Evolutionary conservation across 192 early-diverging fungal genomes (phyloP).

Genomic region (Entrophospora sp.): DNA sequence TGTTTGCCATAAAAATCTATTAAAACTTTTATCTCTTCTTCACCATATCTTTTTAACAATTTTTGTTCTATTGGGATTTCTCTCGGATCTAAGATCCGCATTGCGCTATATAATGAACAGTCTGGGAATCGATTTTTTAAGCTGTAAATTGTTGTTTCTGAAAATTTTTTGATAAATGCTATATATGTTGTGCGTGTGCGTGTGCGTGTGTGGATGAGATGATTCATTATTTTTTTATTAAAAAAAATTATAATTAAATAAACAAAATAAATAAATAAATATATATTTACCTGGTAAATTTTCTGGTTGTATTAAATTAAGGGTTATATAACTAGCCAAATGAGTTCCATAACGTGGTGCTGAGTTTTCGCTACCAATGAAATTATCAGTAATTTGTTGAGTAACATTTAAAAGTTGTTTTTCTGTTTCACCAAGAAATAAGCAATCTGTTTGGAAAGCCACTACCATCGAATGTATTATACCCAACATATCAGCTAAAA

Average conservation of each 20-base stretch:
- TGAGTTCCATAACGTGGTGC: neutral
- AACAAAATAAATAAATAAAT: too few species aligned
- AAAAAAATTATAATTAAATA: too few species aligned
- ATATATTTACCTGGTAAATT: neutral
- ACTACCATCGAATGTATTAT: neutral
- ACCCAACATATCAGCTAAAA: neutral
- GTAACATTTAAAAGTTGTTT: neutral
- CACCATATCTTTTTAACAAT: neutral
- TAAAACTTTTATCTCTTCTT: too few species aligned
- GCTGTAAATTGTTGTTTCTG: constrained; percentile 1
- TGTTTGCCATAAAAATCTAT: too few species aligned
- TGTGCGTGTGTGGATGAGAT: too few species aligned
- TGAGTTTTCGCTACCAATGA: neutral
- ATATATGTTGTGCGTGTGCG: too few species aligned
- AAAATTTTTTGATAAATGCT: too few species aligned
- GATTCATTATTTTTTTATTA: too few species aligned
- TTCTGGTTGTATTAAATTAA: neutral
- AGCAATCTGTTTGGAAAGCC: neutral
- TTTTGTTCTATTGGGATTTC: neutral
- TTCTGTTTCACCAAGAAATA: neutral
- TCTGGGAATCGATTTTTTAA: constrained; percentile 29
- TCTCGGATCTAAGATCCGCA: neutral
- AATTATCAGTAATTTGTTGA: neutral
- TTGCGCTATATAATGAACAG: neutral
- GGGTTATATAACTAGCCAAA: neutral